Base-by-base conservation (phyloP, 169 alveolate species). In the Besnoitia besnoiti region DNA sequence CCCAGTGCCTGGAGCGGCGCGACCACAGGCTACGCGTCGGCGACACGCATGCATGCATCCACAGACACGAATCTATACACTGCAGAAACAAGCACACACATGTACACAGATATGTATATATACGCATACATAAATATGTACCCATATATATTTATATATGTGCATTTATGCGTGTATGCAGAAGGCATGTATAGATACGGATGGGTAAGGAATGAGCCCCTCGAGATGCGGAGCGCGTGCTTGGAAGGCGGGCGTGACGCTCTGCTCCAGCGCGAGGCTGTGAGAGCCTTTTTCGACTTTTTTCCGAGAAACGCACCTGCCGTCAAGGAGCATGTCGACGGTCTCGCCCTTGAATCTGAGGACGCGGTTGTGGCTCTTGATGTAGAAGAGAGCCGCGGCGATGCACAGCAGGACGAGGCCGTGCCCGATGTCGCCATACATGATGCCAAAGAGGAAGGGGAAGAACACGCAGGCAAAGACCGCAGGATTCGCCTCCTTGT, bases 391-490 rank as follows among this genome's bases (percentile, higher is more conserved):
- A 5, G 87, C 89, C 19, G 49, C 80, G 24, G 92, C 96, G 90
- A 96, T 27, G 94, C 88, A 82, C 88, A 95, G 91, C 80, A 95
- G 91, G 95, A 39, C 98, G 90, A 97, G 93, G 21, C 99, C 99
- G 95, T 99, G 99, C 2, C 99, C 99, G 33, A 99, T 97, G 95
- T 99, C 99, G 0, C 99, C 99, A 93, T 98, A 99, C 99, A 99
- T 99, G 47, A 99, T 97, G 21, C 99, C 99, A 96, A 99, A 99
- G 77, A 99, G 95, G 96, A 99, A 99, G 27, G 99, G 99, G 96
- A 99, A 99, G 16, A 99, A 97, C 51, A 99, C 98, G 44, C 97
- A 95, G 24, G 99, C 98, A 92, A 99, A 98, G 33, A 98, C 96
- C 62, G 99, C 99, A 12, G 99, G 99, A 93, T 99, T 99, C 19